Conservation (phyloP, 1,139 yeast genomes). For the Ogataea hybrid region DNA sequence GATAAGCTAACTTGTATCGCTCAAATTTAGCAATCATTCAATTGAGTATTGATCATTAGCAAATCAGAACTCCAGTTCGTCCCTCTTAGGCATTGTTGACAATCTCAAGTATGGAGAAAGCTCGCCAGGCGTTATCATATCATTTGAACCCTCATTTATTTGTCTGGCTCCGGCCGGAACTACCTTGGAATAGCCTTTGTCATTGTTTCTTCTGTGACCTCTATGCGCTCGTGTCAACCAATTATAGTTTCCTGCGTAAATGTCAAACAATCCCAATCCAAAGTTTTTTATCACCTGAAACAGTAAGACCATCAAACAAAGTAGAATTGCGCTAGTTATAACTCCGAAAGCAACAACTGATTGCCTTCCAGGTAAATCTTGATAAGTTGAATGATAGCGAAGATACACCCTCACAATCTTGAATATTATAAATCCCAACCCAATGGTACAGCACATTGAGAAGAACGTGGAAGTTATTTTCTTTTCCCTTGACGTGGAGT, state of each 20-base stretch:
- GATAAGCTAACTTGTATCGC: conserved; percentile 47
- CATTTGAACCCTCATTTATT: too few relatives aligned
- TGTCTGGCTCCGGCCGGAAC: too few relatives aligned
- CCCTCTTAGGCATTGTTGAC: conserved; percentile 4
- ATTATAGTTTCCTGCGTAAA: conserved; percentile 13
- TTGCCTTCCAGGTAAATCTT: conserved; percentile 40
- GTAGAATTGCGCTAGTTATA: conserved; percentile 36
- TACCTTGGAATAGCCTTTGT: not conserved
- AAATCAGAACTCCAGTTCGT: conserved; percentile 14
- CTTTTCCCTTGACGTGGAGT: conserved; percentile 37
- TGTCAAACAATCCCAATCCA: conserved; percentile 9
- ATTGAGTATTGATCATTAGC: conserved; percentile 21
- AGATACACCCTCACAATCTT: conserved; percentile 41
- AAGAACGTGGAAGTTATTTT: conserved; percentile 18
- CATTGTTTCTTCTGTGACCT: not conserved
- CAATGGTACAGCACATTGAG: conserved; percentile 24
- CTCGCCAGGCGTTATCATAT: too few relatives aligned
- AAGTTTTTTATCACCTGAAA: conserved; percentile 26
- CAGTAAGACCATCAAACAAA: conserved; percentile 31
- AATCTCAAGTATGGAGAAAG: not conserved
- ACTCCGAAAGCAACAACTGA: conserved; percentile 43
- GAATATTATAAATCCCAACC: conserved; percentile 41
- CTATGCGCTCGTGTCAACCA: conserved; percentile 9
- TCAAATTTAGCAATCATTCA: conserved; percentile 18
- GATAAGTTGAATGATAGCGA: conserved; percentile 31